Evolutionary conservation across 2,329 filamentous ascomycete genomes (phyloP), one percentile per base, ranked within the genome.

Genomic region (Cladosporium halotolerans): DNA sequence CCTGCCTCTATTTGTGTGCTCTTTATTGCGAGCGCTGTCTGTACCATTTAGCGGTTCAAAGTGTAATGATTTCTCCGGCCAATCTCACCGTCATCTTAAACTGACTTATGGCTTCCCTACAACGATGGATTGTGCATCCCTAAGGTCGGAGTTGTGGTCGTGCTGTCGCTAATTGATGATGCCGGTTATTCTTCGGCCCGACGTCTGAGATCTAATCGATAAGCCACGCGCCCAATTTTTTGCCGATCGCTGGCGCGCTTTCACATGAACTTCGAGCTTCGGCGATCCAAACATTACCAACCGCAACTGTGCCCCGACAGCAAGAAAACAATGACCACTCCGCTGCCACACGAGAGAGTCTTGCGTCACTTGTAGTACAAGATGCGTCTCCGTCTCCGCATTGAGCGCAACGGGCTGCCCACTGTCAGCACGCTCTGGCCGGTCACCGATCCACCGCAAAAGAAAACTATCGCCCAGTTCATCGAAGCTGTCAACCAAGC

Each of bases 401-500:
- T 95, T 51, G 81, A 83, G 58, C 85, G 89, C 54, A 82, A 92
- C 70, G 81, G 79, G 41, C 77, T 93, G 19, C 89, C 89, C 7
- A 79, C 86, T 39, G 80, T 83, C 52, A 81, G 82, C 58, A 78
- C 93, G 52, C 75, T 92, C 39, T 92, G 88, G 83, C 80, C 81
- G 28, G 79, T 86, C 14, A 70, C 77, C 48, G 72, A 61, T 11
- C 59, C 60, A 6, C 55, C 60, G 19, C 56, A 57, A 31, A 60
- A 59, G 31, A 55, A 61, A 50, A 95, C 89, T 2, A 78, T 96
- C 56, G 80, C 87, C 31, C 82, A 86, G 60, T 79, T 96, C 2
- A 76, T 96, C 36, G 82, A 87, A 58, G 80, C 89, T 56, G 76
- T 96, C 60, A 91, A 95, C 70, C 81, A 88, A 41, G 78, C 87